Percentiles rank a stretch among this genome's conserved stretches.
Conservation (phyloP, 2,329 filamentous ascomycete species). For the Phoma herbarum region DNA sequence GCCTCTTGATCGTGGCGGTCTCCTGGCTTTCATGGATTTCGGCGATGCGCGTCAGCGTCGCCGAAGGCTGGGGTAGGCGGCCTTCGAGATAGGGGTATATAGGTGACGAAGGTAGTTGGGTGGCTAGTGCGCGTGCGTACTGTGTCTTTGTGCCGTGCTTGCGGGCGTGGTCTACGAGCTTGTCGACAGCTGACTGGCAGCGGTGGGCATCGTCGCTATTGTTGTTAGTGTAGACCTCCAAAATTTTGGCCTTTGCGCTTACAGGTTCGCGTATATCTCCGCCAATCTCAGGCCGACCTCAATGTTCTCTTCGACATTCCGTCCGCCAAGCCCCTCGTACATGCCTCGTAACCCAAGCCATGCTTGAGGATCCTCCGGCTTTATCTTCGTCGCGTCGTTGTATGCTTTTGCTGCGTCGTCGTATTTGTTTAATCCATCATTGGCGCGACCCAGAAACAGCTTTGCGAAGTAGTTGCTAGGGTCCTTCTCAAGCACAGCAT, state of each 20-base stretch:
- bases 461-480: slow-evolving; percentile 84
- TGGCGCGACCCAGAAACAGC: slow-evolving; percentile 86
- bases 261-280: slow-evolving; percentile 69
- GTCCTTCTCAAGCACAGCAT: slow-evolving; percentile 75
- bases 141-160: slow-evolving; percentile 75
- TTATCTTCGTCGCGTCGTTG: slow-evolving; percentile 73
- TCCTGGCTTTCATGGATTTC: slow-evolving; percentile 87
- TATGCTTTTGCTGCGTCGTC: slow-evolving; percentile 82
- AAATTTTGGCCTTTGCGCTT: not conserved
- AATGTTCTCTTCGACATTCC: slow-evolving; percentile 77
- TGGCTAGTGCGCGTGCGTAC: slow-evolving; percentile 76
- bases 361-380: slow-evolving; percentile 79
- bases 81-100: slow-evolving; percentile 87
- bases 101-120: slow-evolving; percentile 80
- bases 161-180: slow-evolving; percentile 78
- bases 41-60: slow-evolving; percentile 82
- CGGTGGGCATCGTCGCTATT: slow-evolving; percentile 65
- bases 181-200: slow-evolving; percentile 74
- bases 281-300: slow-evolving; percentile 77
- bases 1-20: slow-evolving; percentile 85
- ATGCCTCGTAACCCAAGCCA: slow-evolving; percentile 91
- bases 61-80: slow-evolving; percentile 78
- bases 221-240: slow-evolving; percentile 18
- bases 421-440: slow-evolving; percentile 76
- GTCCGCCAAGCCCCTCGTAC: slow-evolving; percentile 78